phyloP scores from a whole-genome alignment of 805 yeast species.

The Lipomyces spencermartinsiae region DNA sequence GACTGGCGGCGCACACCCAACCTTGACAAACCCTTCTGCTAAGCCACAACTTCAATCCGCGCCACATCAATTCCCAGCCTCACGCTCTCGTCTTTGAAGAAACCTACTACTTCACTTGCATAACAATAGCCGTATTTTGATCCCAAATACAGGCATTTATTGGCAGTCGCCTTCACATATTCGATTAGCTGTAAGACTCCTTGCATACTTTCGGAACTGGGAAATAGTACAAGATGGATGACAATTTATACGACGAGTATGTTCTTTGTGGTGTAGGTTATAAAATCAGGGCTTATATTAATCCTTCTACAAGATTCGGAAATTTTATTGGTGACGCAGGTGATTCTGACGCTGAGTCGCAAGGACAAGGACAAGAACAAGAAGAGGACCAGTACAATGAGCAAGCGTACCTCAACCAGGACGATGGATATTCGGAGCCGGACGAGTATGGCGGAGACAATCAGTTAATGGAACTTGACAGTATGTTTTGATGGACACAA shows the following conservation, averaged over 20 bases:
- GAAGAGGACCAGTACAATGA: slow-evolving; percentile 28
- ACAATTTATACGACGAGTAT: slow-evolving; percentile 76
- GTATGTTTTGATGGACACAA: slow-evolving; percentile 6
- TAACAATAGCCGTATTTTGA: too few species aligned
- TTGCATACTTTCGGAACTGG: neutral
- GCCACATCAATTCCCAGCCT: too few species aligned
- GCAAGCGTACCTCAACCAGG: slow-evolving; percentile 7
- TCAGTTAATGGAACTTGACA: slow-evolving; percentile 35
- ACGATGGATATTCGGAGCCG: slow-evolving; percentile 3
- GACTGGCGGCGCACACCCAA: too few species aligned
- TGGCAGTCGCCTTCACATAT: neutral
- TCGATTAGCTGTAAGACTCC: neutral
- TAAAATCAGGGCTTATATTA: slow-evolving; percentile 17
- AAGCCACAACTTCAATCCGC: too few species aligned
- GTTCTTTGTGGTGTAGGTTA: slow-evolving; percentile 31
- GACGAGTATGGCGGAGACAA: neutral
- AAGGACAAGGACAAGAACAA: slow-evolving; percentile 10
- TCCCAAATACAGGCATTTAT: neutral
- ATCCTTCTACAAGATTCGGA: slow-evolving; percentile 55
- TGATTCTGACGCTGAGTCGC: slow-evolving; percentile 55
- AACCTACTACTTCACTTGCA: neutral
- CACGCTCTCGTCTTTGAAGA: too few species aligned
- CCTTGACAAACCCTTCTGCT: too few species aligned
- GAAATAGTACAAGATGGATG: slow-evolving; percentile 50
- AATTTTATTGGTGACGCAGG: slow-evolving; percentile 63